Conservation (phyloP, 1,284 basidiomycete genomes). For the Microbotryomycetes sp. region DNA sequence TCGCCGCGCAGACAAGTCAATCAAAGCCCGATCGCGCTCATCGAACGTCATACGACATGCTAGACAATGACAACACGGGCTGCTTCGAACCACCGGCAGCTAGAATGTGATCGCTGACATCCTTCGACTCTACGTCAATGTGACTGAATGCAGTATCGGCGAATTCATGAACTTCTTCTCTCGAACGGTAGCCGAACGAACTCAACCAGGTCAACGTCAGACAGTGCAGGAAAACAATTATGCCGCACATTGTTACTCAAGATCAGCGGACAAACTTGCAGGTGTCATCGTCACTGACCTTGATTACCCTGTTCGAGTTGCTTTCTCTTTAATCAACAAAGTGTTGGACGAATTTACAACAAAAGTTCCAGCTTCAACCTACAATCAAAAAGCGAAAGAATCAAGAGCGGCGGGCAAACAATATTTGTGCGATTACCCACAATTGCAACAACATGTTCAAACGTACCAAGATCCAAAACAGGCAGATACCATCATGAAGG, state of each 20-base stretch:
- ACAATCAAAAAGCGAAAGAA: constrained; percentile 54
- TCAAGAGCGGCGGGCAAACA: constrained; percentile 26
- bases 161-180: constrained; percentile 90
- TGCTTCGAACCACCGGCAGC: no score
- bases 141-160: constrained; percentile 53
- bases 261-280: constrained; percentile 44
- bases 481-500: constrained; percentile 97
- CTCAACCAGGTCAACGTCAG: constrained; percentile 72
- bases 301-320: constrained; percentile 94
- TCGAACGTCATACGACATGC: neutral
- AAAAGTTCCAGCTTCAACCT: constrained; percentile 61
- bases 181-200: constrained; percentile 88
- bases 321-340: constrained; percentile 88
- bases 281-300: constrained; percentile 90
- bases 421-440: constrained; percentile 41
- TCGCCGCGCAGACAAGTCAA: neutral
- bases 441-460: constrained; percentile 70
- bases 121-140: no score
- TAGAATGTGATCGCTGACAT: no score
- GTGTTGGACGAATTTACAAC: constrained; percentile 85
- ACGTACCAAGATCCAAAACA: constrained; percentile 98
- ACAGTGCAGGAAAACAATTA: constrained; percentile 94
- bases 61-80: no score
- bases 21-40: neutral
- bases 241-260: constrained; percentile 77